Conservation (phyloP, 2,329 filamentous ascomycete genomes). For the Fusarium pseudoanthophilum region DNA sequence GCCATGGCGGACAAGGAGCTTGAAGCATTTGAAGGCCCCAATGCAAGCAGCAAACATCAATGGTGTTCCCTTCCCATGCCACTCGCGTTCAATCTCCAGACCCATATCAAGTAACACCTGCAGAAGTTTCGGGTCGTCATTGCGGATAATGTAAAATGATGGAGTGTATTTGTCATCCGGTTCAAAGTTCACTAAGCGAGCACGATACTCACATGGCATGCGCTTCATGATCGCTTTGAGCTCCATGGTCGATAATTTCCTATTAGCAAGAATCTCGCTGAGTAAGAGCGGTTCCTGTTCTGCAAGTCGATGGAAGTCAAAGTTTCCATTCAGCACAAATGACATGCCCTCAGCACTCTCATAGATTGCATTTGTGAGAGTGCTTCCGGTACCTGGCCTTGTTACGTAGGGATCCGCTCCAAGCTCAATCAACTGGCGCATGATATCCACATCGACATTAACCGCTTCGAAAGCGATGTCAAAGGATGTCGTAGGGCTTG, state of each 20-base stretch:
- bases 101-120: constrained; percentile 28
- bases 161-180: neutral
- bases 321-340: constrained; percentile 26
- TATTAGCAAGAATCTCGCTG: neutral
- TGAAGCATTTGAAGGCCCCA: constrained; percentile 25
- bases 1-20: constrained; percentile 31
- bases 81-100: constrained; percentile 29
- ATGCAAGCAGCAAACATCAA: constrained; percentile 39
- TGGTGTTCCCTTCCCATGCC: constrained; percentile 25
- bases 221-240: constrained; percentile 32
- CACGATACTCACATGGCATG: constrained; percentile 20
- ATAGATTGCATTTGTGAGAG: constrained; percentile 7
- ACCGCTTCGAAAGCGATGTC: neutral
- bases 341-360: neutral
- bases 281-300: constrained; percentile 29
- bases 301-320: constrained; percentile 34
- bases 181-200: constrained; percentile 22
- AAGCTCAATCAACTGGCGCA: constrained; percentile 14
- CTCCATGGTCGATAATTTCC: neutral
- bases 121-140: neutral
- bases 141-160: constrained; percentile 14
- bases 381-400: neutral
- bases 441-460: neutral
- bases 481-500: constrained; percentile 9
- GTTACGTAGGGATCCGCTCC: constrained; percentile 26